Evolutionary conservation across 1,284 basidiomycete genomes (phyloP), one percentile per base, ranked within the genome.

Genomic region (Papiliotrema flavescens): DNA sequence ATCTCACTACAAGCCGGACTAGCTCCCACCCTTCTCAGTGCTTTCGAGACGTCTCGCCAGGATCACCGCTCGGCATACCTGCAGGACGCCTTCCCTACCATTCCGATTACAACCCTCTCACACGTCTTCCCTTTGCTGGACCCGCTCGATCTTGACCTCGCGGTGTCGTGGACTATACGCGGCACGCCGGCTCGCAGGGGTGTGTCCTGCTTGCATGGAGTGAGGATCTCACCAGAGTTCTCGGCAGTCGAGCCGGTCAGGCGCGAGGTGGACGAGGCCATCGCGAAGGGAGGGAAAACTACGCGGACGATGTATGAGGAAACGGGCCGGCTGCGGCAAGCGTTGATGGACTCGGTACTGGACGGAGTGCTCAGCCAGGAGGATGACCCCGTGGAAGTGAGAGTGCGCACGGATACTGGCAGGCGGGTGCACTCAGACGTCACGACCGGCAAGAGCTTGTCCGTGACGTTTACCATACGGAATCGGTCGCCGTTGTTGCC

Each of bases 281-380:
- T 85, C 64, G 79, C 74, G 42, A 80, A 80, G n/a, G 88, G 88
- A 69, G 80, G 80, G 20, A 76, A 87, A 51, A 56, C 55, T 20
- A 62, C 83, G 66, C 82, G 86, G 56, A 90, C 84, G 56, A 89
- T 95, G 83, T 96, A 91, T 70, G 89, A 89, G 19, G 90, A 95
- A 78, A 93, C 90, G 4, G 83, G 83, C 54, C 80, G 86, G 48
- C 84, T 91, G 71, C 84, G 84, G 64, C 74, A 76, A 59, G 82
- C 84, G 44, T 77, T 94, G 28, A 69, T 91, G 45, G 79, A 83
- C 32, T 82, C 84, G 4, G 81, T 95, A 26, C 78, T 82, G 45
- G 75, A 78, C 3, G 87, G 86, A 58, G 84, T 87, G 66, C 88
- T 89, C 84, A 91, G 90, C 59, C 66, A 70, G 32, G 88, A 90